These are phyloP conservation scores for Aspergillus luchuensis DNA, from an alignment of 2,329 filamentous ascomycete genomes.

Conservation along the genomic window DNA sequence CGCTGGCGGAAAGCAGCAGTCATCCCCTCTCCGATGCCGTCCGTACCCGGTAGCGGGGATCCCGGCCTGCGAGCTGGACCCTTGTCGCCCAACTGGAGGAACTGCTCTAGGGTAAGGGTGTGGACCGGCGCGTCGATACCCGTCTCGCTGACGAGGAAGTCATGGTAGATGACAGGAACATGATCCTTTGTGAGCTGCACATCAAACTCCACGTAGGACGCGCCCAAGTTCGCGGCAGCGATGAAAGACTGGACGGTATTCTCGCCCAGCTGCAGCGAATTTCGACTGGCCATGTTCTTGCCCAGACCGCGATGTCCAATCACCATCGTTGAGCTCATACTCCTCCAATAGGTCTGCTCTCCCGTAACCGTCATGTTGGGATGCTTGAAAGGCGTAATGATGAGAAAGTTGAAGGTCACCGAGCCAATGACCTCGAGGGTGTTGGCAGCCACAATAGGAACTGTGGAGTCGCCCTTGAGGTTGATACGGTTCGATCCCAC, in stretches of 20 bases:
- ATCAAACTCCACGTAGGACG: slow-evolving; percentile 72
- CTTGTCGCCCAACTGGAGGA: slow-evolving; percentile 77
- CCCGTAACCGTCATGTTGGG: slow-evolving; percentile 91
- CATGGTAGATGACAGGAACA: slow-evolving; percentile 97
- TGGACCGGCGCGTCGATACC: slow-evolving; percentile 97
- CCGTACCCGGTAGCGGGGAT: slow-evolving; percentile 44
- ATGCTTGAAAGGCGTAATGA: slow-evolving; percentile 92
- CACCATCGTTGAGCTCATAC: slow-evolving; percentile 82
- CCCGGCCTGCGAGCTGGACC: slow-evolving; percentile 49
- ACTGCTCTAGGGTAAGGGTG: slow-evolving; percentile 86
- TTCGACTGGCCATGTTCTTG: slow-evolving; percentile 82
- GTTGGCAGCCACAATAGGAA: slow-evolving; percentile 82
- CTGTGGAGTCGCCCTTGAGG: slow-evolving; percentile 85
- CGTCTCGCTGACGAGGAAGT: slow-evolving; percentile 96
- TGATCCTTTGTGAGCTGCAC: slow-evolving; percentile 99
- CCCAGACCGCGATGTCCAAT: slow-evolving; percentile 75
- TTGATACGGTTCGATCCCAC: slow-evolving; percentile 87
- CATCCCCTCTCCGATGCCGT: slow-evolving; percentile 16
- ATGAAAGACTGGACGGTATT: slow-evolving; percentile 97
- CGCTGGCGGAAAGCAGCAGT: slow-evolving; percentile 41
- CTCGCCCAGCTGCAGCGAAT: slow-evolving; percentile 89
- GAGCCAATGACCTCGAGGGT: slow-evolving; percentile 87
- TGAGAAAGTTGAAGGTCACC: slow-evolving; percentile 94
- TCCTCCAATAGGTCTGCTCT: slow-evolving; percentile 95
- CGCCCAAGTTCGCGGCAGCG: slow-evolving; percentile 89